phyloP scores from a whole-genome alignment of 1,139 yeast genomes.

The Diutina siamensis region DNA sequence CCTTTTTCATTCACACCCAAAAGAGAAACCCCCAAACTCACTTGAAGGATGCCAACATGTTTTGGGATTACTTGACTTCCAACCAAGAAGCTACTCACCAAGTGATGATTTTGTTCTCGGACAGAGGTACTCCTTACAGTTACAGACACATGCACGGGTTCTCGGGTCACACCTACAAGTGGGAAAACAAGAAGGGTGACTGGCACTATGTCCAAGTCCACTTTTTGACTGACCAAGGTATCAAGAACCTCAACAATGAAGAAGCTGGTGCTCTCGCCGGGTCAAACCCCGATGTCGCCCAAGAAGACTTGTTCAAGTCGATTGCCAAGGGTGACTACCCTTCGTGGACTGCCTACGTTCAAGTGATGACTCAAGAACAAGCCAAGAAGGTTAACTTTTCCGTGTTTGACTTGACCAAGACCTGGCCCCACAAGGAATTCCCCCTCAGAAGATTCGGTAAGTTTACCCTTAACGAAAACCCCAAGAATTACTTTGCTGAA shows the following conservation, averaged over 20 bases:
- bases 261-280: slow-evolving; percentile 51
- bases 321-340: slow-evolving; percentile 51
- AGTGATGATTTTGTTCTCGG: slow-evolving; percentile 49
- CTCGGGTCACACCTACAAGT: slow-evolving; percentile 64
- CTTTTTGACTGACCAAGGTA: slow-evolving; percentile 48
- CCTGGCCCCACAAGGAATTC: slow-evolving; percentile 71
- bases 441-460: slow-evolving; percentile 69
- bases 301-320: slow-evolving; percentile 50
- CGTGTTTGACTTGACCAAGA: slow-evolving; percentile 61
- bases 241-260: slow-evolving; percentile 40
- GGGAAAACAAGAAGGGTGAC: slow-evolving; percentile 55
- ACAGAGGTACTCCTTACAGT: slow-evolving; percentile 58
- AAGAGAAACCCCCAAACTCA: slow-evolving; percentile 68
- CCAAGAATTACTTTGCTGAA: slow-evolving; percentile 70
- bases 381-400: slow-evolving; percentile 52
- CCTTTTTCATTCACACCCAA: slow-evolving; percentile 83
- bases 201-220: slow-evolving; percentile 61
- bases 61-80: slow-evolving; percentile 56
- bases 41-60: slow-evolving; percentile 48
- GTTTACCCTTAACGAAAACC: slow-evolving; percentile 59
- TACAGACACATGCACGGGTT: slow-evolving; percentile 61
- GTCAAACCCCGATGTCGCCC: slow-evolving; percentile 53
- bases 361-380: slow-evolving; percentile 57
- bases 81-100: slow-evolving; percentile 60
- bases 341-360: slow-evolving; percentile 54